Conservation (phyloP, 2,329 filamentous ascomycete genomes). For the Ophiostoma perfectum region DNA sequence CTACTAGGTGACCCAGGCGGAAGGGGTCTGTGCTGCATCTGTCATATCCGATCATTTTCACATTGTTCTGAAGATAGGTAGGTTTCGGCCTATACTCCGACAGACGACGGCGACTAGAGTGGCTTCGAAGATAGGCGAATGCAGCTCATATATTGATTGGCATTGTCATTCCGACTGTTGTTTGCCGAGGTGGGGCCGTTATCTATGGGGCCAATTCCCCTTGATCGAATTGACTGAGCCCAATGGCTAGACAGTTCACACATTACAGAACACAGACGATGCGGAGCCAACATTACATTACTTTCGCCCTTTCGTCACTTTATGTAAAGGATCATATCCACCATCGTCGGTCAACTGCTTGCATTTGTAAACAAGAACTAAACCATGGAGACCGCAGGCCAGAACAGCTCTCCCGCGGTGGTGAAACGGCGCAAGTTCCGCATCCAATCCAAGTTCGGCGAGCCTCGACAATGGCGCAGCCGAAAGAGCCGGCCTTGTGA, state of each 20-base stretch:
- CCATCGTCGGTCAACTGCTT: constrained; percentile 1
- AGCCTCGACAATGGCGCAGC: constrained; percentile 24
- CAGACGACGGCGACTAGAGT: not conserved
- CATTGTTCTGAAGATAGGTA: not conserved
- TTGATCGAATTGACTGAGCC: no score
- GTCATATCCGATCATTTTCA: no score
- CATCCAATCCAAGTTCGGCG: constrained; percentile 24
- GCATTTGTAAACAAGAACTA: not conserved
- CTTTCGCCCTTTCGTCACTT: no score
- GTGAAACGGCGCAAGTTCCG: constrained; percentile 25
- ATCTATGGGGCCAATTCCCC: no score
- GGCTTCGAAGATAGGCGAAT: not conserved
- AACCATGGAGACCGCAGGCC: not conserved
- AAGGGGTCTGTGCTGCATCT: no score
- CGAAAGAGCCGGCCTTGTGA: constrained; percentile 26
- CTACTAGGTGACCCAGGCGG: no score
- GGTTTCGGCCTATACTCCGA: not conserved
- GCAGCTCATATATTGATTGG: no score
- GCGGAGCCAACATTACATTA: not conserved
- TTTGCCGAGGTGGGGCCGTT: not conserved
- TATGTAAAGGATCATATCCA: not conserved
- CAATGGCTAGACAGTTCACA: not conserved
- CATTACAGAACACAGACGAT: not conserved
- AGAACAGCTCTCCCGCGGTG: constrained; percentile 32
- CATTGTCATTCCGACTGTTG: no score